Evolutionary conservation across 2,329 filamentous ascomycete genomes (phyloP).

Genomic region (Chaetomiaceae sp.): DNA sequence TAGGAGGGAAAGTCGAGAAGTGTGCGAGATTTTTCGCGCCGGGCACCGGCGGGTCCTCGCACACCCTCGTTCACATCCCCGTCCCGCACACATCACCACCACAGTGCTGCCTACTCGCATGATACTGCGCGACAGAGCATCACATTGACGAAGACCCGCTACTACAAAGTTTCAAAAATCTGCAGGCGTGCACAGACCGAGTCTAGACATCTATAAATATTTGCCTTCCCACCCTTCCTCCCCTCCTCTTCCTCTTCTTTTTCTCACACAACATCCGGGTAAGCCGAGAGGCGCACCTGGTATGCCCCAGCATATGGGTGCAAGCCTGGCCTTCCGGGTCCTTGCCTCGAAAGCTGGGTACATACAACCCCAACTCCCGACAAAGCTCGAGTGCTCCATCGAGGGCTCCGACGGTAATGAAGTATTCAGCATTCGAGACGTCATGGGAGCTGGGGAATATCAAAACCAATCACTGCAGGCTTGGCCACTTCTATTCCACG

Average conservation of each 20-base stretch:
- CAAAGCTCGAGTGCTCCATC: no score
- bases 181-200: conserved; percentile 15
- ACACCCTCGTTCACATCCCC: not conserved
- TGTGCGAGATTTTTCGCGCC: not conserved
- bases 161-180: not conserved
- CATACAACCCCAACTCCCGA: not conserved
- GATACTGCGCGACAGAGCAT: not conserved
- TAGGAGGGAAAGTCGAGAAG: not conserved
- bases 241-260: not conserved
- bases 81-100: conserved; percentile 2
- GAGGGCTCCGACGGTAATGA: no score
- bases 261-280: not conserved
- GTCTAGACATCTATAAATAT: not conserved
- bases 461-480: not conserved
- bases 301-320: not conserved
- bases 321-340: conserved; percentile 2
- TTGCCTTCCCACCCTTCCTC: not conserved
- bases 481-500: not conserved
- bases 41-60: not conserved
- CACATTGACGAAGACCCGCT: no score
- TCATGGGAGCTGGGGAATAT: no score
- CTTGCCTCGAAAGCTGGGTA: not conserved
- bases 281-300: not conserved
- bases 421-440: no score
- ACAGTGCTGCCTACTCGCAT: not conserved